These are phyloP conservation scores for Fusarium sacchari DNA, from an alignment of 2,329 filamentous ascomycete species.

Conservation along the genomic window DNA sequence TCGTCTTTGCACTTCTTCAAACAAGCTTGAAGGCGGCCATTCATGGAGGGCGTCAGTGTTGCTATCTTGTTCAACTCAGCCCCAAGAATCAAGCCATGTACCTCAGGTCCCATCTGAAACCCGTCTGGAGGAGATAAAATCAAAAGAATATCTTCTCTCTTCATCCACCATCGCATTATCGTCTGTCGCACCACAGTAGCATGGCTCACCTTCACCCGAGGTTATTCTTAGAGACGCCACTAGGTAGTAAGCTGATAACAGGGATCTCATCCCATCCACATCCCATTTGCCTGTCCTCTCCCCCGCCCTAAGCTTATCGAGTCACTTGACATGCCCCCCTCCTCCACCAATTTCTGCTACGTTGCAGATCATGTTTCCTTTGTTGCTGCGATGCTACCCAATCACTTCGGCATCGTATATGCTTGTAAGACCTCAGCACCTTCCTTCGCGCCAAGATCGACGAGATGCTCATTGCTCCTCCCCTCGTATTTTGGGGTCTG, in stretches of 20 bases:
- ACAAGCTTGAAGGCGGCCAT: neutral
- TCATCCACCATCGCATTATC: neutral
- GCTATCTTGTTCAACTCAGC: neutral
- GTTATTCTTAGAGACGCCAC: neutral
- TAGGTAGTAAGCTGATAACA: slow-evolving; percentile 6
- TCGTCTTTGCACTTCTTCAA: no score
- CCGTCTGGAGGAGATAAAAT: neutral
- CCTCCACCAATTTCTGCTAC: slow-evolving; percentile 18
- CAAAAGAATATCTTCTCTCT: neutral
- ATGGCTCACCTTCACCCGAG: neutral
- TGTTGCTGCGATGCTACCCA: slow-evolving; percentile 21
- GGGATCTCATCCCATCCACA: neutral
- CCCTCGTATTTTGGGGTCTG: neutral
- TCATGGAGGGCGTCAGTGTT: accelerated
- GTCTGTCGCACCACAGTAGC: neutral
- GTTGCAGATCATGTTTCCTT: slow-evolving; percentile 28
- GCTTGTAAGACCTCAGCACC: neutral
- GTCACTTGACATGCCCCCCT: neutral
- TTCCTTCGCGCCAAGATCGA: slow-evolving; percentile 2
- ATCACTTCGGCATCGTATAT: slow-evolving; percentile 1
- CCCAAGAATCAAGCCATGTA: no score
- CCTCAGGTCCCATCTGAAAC: neutral
- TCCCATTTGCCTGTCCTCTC: neutral
- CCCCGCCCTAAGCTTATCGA: slow-evolving; percentile 9
- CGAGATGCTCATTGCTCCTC: neutral